Base-by-base conservation (phyloP, 2,329 filamentous ascomycete genomes). In the Cladophialophora exuberans region DNA sequence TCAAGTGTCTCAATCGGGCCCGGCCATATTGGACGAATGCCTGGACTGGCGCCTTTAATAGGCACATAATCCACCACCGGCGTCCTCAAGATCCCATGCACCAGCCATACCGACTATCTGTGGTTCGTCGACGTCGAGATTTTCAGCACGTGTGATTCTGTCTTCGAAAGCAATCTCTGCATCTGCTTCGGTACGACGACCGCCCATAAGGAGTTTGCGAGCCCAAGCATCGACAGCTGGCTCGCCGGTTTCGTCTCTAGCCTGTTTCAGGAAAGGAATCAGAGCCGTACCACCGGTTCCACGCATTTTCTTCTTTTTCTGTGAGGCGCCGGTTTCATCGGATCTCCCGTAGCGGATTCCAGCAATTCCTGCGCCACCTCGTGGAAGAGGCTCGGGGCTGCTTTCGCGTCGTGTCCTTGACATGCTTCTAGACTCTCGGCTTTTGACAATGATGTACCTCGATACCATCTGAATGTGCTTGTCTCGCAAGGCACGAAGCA, bases 391-490 rank as follows among this genome's bases (percentile, higher is more conserved):
- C 49, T 58, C 65, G 73, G 73, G n/a, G 71, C 76, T 67, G 52
- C 50, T 54, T 45, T 52, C 80, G 80, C 78, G 83, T 52, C 79
- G 77, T 26, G 84, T 84, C 39, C 56, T 83, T 82, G 41, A 85
- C 23, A 56, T 76, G 1, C 82, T 83, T 49, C 87, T 80, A 5
- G 85, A 83, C 71, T 93, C 88, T 20, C 88, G 85, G 1, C 89
- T 92, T 39, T 93, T 92, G 62, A 94, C 78, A 66, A 99, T 88
- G 71, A 99, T 96, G 76, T 97, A 99, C 35, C 94, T 88, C 3
- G 90, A 91, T 15, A 99, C 94, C 64, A 99, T 93, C 70, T 90
- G 89, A 65, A 99, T 96, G 71, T 99, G 94, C 71, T 92, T 96
- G 73, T 97, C 92, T 56, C 92, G 86, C 67, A 97, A 86, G 17